phyloP scores from a whole-genome alignment of 2,329 filamentous ascomycete species.

The Magnaporthiopsis incrustans region DNA sequence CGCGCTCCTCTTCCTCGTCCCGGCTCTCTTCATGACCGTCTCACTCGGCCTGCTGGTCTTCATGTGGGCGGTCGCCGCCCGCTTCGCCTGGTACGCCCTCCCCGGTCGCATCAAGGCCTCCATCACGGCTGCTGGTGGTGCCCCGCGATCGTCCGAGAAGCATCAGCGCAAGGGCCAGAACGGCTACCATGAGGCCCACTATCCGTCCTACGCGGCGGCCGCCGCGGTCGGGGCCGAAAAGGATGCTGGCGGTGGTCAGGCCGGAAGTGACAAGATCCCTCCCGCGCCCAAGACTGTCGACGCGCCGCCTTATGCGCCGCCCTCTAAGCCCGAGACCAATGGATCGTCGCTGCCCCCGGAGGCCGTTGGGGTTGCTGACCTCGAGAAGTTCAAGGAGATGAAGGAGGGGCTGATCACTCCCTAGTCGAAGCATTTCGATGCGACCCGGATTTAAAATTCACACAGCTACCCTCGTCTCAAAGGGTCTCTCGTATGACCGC shows the following conservation, averaged over 20 bases:
- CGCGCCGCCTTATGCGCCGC: background rate
- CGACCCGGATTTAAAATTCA: background rate
- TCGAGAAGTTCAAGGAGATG: background rate
- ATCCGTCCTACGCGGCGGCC: background rate
- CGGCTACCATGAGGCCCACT: slow-evolving; percentile 2
- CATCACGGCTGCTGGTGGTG: background rate
- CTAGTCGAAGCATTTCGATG: background rate
- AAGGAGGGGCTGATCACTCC: slow-evolving; percentile 1
- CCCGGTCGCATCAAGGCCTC: slow-evolving; percentile 1
- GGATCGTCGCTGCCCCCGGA: background rate
- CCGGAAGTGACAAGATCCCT: no score
- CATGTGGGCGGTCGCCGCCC: slow-evolving; percentile 4
- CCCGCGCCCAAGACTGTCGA: no score
- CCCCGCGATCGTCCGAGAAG: background rate
- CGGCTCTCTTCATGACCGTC: slow-evolving; percentile 6
- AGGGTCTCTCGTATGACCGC: no score
- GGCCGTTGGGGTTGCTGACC: background rate
- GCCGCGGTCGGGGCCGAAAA: background rate
- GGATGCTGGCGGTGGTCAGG: background rate
- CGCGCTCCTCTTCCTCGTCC: slow-evolving; percentile 7
- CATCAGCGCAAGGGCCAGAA: background rate
- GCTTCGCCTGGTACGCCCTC: slow-evolving; percentile 5
- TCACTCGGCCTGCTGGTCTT: slow-evolving; percentile 6
- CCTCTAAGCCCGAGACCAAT: background rate
- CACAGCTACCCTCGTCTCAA: no score